Base-by-base conservation (phyloP, 257 asterid genomes). In the Solanum chmielewskii region DNA sequence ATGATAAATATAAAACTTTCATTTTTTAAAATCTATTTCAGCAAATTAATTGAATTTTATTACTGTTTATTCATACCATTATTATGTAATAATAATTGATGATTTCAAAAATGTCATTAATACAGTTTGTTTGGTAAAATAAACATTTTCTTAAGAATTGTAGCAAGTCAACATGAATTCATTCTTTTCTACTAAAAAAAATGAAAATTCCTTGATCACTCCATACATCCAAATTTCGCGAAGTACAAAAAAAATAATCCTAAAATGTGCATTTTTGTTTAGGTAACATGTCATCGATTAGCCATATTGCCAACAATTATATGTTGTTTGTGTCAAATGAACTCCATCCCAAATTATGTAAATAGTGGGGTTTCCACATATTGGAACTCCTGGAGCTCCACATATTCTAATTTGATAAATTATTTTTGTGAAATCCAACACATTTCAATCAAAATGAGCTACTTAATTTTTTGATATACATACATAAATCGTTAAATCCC, bases 311-410 rank as follows among this genome's bases (percentile, higher is more conserved):
- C 39, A 78, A 78, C 41, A 29, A 39, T 25, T 86, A 31, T 91
- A 88, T 77, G 90, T 89, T 80, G 45, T 18, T 70, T 86, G 89
- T n/a, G 91, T 88, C 70, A 89, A 68, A 85, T 89, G 88, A 21
- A 89, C n/a, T 10, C 90, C 92, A 47, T 91, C 90, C 93, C 93
- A 89, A 44, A 29, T 83, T 16, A 89, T 64, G 60, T 75, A 56
- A 12, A 23, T 52, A 44, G 3, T 37, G 21, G 33, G 92, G 86
- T 59, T 13, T 41, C 68, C 21, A 45, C 92, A 91, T 2, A 77
- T 83, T 29, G 80, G 47, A n/a, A 86, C 88, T 27, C 89, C 89
- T 10, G 27, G 49, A 4, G n/a, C 37, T 11, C 92, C 92, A 29
- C 92, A 89, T 81, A 14, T 75, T 39, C n/a, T 91, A 20, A 20